These are phyloP conservation scores for Rhizopogon vulgaris DNA, from an alignment of 768 basidiomycete genomes.

Conservation along the genomic window DNA sequence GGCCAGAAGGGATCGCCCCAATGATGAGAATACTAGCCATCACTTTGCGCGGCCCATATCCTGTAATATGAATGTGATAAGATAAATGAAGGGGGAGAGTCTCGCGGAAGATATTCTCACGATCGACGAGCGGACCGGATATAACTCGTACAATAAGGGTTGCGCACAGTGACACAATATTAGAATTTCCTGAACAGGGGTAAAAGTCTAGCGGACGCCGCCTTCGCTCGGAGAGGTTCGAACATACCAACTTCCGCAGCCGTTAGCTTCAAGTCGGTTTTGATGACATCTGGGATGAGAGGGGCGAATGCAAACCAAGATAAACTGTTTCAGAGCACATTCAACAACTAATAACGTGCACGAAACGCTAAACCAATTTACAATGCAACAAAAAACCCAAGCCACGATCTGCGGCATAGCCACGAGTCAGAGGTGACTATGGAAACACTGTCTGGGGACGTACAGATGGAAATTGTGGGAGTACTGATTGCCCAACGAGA, in stretches of 20 bases:
- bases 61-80: conserved; percentile 6
- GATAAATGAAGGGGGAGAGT: not conserved
- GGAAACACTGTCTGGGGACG: conserved; percentile 13
- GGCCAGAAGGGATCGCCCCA: conserved; percentile 53
- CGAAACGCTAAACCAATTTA: conserved; percentile 4
- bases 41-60: conserved; percentile 45
- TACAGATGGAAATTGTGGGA: conserved; percentile 45
- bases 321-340: conserved; percentile 14
- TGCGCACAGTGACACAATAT: conserved; percentile 39
- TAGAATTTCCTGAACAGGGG: conserved; percentile 35
- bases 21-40: conserved; percentile 49
- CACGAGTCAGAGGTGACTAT: conserved; percentile 13
- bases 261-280: conserved; percentile 44
- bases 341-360: conserved; percentile 15
- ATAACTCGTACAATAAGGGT: conserved; percentile 44
- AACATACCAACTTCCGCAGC: conserved; percentile 34
- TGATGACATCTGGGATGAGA: conserved; percentile 50
- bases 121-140: conserved; percentile 46
- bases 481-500: conserved; percentile 43
- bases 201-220: not conserved
- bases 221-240: not conserved
- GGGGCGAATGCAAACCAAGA: conserved; percentile 61
- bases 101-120: conserved; percentile 12
- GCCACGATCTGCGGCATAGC: conserved; percentile 23
- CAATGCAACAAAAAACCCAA: conserved; percentile 51